Evolutionary conservation across 2,329 filamentous ascomycete species (phyloP).

Genomic region (Macrophomina phaseolina): DNA sequence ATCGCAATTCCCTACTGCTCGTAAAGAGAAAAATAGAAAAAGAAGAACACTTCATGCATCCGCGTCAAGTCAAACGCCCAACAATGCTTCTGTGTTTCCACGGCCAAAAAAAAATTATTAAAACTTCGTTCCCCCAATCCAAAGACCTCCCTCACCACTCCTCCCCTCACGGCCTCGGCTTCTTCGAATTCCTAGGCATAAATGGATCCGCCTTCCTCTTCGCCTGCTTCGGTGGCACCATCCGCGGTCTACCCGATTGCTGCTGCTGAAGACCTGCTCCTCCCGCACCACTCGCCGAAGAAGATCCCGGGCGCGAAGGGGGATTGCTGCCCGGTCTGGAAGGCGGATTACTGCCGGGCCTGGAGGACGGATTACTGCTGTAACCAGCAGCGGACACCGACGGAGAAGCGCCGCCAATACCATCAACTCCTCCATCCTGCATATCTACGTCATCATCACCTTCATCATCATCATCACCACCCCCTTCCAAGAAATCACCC

Average conservation of each 20-base stretch:
- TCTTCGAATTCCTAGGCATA: conserved; percentile 28
- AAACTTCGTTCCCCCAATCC: background rate
- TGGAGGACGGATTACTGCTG: background rate
- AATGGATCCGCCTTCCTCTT: conserved; percentile 30
- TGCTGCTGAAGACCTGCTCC: too few species aligned
- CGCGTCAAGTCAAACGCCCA: too few species aligned
- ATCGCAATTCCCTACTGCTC: too few species aligned
- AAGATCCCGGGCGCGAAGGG: background rate
- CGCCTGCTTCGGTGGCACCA: conserved; percentile 26
- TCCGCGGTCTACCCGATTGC: conserved; percentile 8
- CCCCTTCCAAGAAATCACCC: conserved; percentile 15
- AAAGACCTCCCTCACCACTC: background rate
- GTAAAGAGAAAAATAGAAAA: too few species aligned
- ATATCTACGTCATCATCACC: conserved; percentile 17
- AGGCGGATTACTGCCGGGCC: background rate
- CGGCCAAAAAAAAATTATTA: background rate
- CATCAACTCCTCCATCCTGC: conserved; percentile 20
- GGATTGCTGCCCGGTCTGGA: background rate
- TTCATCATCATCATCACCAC: background rate
- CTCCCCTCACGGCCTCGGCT: background rate
- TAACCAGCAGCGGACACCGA: background rate
- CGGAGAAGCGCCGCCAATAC: background rate
- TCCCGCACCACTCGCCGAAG: background rate
- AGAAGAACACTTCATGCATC: too few species aligned
- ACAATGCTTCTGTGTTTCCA: background rate